Percentiles rank a stretch among this genome's conserved stretches.
These are phyloP conservation scores for Alternaria ethzedia DNA, from an alignment of 2,329 filamentous ascomycete genomes.

Conservation along the genomic window DNA sequence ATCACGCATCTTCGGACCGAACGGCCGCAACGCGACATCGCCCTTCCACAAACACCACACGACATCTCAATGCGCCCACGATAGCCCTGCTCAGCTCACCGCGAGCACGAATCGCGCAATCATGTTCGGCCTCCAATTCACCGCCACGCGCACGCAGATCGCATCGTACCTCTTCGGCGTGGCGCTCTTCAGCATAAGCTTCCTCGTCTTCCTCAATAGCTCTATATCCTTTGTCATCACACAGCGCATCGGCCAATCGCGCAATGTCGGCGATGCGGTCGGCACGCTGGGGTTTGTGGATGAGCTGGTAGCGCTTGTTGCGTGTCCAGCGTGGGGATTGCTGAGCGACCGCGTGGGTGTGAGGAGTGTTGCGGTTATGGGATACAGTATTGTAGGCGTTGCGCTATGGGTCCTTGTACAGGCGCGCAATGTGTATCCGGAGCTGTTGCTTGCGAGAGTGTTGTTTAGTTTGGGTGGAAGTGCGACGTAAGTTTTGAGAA, in stretches of 20 bases:
- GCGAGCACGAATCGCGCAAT: slow-evolving; percentile 26
- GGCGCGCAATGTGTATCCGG: slow-evolving; percentile 84
- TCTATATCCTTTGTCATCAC: slow-evolving; percentile 85
- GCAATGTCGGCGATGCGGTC: slow-evolving; percentile 78
- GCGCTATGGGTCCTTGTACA: slow-evolving; percentile 83
- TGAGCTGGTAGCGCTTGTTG: slow-evolving; percentile 80
- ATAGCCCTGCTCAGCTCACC: slow-evolving; percentile 24
- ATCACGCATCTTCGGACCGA: slow-evolving; percentile 13
- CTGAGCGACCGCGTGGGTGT: slow-evolving; percentile 79
- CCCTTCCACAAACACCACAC: background rate
- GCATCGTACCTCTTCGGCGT: slow-evolving; percentile 80
- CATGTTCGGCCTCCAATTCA: slow-evolving; percentile 56
- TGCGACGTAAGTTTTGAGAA: slow-evolving; percentile 66
- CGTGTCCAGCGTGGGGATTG: slow-evolving; percentile 81
- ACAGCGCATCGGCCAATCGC: slow-evolving; percentile 76
- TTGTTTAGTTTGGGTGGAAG: slow-evolving; percentile 90
- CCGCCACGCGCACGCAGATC: slow-evolving; percentile 63
- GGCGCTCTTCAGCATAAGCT: slow-evolving; percentile 85
- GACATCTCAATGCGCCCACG: slow-evolving; percentile 17
- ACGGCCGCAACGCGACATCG: slow-evolving; percentile 9
- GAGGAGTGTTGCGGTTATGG: slow-evolving; percentile 67
- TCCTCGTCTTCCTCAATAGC: slow-evolving; percentile 88
- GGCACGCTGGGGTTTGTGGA: slow-evolving; percentile 86
- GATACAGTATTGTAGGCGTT: slow-evolving; percentile 81
- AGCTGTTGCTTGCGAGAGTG: slow-evolving; percentile 81